Percentiles rank a stretch among this genome's conserved stretches.
These are phyloP conservation scores for Xylariaceae sp. DNA, from an alignment of 2,329 filamentous ascomycete genomes.

Conservation along the genomic window DNA sequence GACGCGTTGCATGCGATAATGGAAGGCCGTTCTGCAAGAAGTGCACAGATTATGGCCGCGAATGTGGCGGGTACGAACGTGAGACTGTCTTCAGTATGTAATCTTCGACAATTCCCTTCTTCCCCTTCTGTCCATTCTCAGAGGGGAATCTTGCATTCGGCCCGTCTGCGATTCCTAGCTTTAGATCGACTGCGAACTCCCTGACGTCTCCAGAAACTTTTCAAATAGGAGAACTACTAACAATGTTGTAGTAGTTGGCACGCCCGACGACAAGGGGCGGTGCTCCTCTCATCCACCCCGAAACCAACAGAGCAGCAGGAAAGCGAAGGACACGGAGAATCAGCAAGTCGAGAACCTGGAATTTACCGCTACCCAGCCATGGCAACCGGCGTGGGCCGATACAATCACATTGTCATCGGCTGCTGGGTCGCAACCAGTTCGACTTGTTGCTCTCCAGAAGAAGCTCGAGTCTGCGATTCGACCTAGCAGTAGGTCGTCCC, in stretches of 20 bases:
- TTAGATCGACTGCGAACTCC: not conserved
- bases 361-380: constrained; percentile 43
- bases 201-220: not conserved
- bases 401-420: constrained; percentile 45
- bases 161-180: not conserved
- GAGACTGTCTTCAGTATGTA: constrained; percentile 42
- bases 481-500: constrained; percentile 13
- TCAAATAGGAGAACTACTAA: not conserved
- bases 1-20: constrained; percentile 56
- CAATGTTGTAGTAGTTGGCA: constrained; percentile 64
- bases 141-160: not conserved
- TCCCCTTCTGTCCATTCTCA: not conserved
- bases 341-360: constrained; percentile 26
- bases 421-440: constrained; percentile 42
- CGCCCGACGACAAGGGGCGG: constrained; percentile 54
- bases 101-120: not conserved
- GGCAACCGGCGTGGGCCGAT: constrained; percentile 56
- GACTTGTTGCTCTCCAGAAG: constrained; percentile 51
- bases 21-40: constrained; percentile 62
- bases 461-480: constrained; percentile 42
- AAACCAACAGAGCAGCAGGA: constrained; percentile 46
- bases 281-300: constrained; percentile 60
- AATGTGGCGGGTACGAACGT: constrained; percentile 65
- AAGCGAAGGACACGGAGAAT: constrained; percentile 29
- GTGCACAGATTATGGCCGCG: constrained; percentile 58